Conservation (phyloP, 2,329 filamentous ascomycete genomes). For the Colletotrichum caudatum region DNA sequence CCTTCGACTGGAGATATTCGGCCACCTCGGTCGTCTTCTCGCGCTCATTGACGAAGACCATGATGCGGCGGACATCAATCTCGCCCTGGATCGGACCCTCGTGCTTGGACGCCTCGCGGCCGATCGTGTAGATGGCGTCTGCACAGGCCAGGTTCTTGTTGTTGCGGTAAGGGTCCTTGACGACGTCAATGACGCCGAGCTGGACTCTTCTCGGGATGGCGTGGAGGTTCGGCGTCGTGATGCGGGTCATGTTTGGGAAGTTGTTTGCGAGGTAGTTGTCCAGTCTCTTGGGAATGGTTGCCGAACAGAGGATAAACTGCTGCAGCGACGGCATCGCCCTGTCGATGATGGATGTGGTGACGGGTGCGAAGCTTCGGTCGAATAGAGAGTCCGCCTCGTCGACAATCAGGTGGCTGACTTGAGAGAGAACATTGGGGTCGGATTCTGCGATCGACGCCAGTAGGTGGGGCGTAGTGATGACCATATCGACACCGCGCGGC, state of each 20-base stretch:
- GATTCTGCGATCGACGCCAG: conserved; percentile 88
- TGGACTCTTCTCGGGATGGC: conserved; percentile 95
- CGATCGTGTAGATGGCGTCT: conserved; percentile 93
- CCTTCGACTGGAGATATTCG: conserved; percentile 82
- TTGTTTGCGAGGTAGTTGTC: conserved; percentile 85
- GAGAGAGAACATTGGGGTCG: conserved; percentile 92
- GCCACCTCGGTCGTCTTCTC: conserved; percentile 87
- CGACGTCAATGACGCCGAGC: conserved; percentile 90
- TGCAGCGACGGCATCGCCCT: conserved; percentile 83
- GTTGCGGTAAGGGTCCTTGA: conserved; percentile 91
- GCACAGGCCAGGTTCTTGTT: conserved; percentile 95
- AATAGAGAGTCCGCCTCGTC: conserved; percentile 98
- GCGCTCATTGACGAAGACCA: conserved; percentile 97
- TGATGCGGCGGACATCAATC: conserved; percentile 82
- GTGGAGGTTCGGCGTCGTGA: conserved; percentile 95
- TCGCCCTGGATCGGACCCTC: conserved; percentile 67
- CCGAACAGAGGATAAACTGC: conserved; percentile 92
- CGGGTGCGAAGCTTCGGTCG: conserved; percentile 89
- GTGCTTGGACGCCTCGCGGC: conserved; percentile 75
- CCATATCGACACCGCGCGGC: conserved; percentile 82
- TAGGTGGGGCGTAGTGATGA: conserved; percentile 90
- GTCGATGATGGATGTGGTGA: conserved; percentile 86
- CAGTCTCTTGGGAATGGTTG: conserved; percentile 91
- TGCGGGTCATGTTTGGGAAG: conserved; percentile 85
- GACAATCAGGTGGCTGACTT: conserved; percentile 87